A percentile compares a stretch with the other conserved stretches of the same genome.
Evolutionary conservation across 805 yeast genomes (phyloP).

Genomic region (Starmerella geochares): DNA sequence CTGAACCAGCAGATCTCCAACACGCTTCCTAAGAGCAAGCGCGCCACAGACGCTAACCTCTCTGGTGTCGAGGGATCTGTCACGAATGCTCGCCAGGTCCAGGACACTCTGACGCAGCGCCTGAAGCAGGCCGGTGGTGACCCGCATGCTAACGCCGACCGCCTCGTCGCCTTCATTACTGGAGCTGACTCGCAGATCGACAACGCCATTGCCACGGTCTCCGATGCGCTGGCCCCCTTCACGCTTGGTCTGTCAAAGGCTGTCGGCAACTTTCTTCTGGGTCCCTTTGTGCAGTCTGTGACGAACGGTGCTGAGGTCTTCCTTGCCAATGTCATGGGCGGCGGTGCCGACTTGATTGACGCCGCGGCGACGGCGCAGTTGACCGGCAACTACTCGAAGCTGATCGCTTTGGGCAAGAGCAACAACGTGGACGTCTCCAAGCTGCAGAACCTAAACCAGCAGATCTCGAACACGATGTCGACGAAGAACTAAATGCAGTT

Average conservation of each 20-base stretch:
- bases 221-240: constrained; percentile 9
- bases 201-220: constrained; percentile 9
- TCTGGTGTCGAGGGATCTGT: constrained; percentile 19
- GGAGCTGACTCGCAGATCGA: constrained; percentile 25
- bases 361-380: constrained; percentile 15
- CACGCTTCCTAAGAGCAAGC: too few species aligned
- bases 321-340: constrained; percentile 24
- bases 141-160: constrained; percentile 18
- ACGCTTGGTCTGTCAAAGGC: constrained; percentile 20
- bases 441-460: constrained; percentile 19
- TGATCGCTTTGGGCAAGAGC: constrained; percentile 16
- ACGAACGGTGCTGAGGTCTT: constrained; percentile 11
- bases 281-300: constrained; percentile 29
- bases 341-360: constrained; percentile 17
- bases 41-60: constrained; percentile 6
- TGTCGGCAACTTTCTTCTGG: constrained; percentile 21
- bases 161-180: constrained; percentile 23
- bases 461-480: constrained; percentile 13
- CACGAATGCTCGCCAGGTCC: constrained; percentile 18
- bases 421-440: constrained; percentile 20
- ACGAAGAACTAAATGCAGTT: neutral
- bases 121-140: constrained; percentile 12
- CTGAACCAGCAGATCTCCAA: constrained; percentile 19
- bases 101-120: constrained; percentile 14
- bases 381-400: constrained; percentile 20